Conservation (phyloP, 371 early-diverging fungal genomes). For the Rhizopus arrhizus region DNA sequence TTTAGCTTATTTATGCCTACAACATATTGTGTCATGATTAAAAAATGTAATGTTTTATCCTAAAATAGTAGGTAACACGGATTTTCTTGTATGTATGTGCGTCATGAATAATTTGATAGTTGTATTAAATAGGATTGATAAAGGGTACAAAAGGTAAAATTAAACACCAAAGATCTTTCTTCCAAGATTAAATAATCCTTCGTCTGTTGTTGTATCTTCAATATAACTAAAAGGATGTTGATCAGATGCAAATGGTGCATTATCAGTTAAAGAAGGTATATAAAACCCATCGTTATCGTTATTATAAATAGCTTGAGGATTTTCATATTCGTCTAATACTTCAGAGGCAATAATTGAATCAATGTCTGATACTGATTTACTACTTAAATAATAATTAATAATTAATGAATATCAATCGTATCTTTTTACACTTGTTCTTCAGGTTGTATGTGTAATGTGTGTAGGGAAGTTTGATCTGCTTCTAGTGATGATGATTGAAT, state of each 20-base stretch:
- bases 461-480: constrained; percentile 27
- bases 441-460: constrained; percentile 14
- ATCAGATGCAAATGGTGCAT: constrained; percentile 42
- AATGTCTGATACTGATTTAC: constrained; percentile 24
- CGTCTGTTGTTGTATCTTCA: constrained; percentile 15
- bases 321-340: constrained; percentile 43
- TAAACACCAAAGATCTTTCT: constrained; percentile 26
- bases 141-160: not conserved
- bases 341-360: constrained; percentile 43
- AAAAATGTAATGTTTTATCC: not conserved
- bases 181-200: constrained; percentile 32
- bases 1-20: constrained; percentile 8
- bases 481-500: constrained; percentile 21
- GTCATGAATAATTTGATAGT: not conserved
- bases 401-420: constrained; percentile 3
- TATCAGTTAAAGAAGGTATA: constrained; percentile 27
- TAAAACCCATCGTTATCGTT: constrained; percentile 20
- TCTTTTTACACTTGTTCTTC: constrained; percentile 24
- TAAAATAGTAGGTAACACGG: not conserved
- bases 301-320: constrained; percentile 29
- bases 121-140: not conserved
- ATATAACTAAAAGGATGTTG: constrained; percentile 47
- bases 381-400: constrained; percentile 2
- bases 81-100: not conserved
- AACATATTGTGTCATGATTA: not conserved